phyloP scores from a whole-genome alignment of 2,329 filamentous ascomycete species.

The Bisporella sp. region DNA sequence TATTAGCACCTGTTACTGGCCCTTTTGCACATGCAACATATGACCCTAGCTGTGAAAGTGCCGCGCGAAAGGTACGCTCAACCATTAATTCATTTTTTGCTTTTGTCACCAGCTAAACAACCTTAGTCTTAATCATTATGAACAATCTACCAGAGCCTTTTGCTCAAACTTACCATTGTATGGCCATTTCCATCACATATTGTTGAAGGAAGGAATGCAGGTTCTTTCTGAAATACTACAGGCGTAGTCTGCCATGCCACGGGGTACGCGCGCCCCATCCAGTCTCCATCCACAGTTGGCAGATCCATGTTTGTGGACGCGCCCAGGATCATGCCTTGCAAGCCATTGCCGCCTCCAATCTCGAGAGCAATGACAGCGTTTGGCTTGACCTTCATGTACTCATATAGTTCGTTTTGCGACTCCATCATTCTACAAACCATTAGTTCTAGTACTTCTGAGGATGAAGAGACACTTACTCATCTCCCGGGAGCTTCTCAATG shows the following conservation, averaged over 20 bases:
- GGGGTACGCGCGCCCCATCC: constrained; percentile 39
- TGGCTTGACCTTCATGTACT: no score
- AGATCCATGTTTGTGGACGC: constrained; percentile 26
- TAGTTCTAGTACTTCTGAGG: no score
- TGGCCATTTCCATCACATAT: no score
- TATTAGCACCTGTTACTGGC: constrained; percentile 32
- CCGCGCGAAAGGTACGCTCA: constrained; percentile 34
- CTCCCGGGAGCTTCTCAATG: constrained; percentile 34
- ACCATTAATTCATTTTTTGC: constrained; percentile 34
- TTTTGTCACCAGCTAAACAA: constrained; percentile 30
- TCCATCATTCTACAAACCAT: no score
- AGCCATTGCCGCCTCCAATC: constrained; percentile 36
- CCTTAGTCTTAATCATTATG: no score
- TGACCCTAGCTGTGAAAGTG: constrained; percentile 34
- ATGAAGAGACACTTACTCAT: constrained; percentile 20
- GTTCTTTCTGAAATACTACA: no score
- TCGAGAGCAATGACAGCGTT: constrained; percentile 30
- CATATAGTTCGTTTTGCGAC: no score
- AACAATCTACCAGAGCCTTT: no score
- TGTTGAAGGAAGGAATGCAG: no score
- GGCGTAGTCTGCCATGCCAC: constrained; percentile 39
- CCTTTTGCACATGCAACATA: constrained; percentile 33
- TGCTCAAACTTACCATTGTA: no score
- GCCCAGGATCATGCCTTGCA: constrained; percentile 24
- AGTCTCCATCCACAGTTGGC: constrained; percentile 37